These are phyloP conservation scores for Boletus sp. DNA, from an alignment of 768 basidiomycete genomes.

Conservation along the genomic window DNA sequence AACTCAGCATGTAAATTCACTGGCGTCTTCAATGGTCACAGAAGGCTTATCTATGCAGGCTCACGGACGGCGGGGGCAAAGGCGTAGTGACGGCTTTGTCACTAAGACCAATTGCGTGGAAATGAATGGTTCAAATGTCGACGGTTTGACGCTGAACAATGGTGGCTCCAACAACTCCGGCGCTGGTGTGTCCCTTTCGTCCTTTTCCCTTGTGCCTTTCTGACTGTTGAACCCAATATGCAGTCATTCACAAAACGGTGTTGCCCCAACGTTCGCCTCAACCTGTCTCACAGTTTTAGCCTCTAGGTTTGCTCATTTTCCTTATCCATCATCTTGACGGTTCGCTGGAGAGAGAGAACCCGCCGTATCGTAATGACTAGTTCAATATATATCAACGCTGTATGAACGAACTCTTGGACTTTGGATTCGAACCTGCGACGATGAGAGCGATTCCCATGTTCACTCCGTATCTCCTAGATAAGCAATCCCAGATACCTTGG, in stretches of 20 bases:
- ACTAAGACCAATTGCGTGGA: constrained; percentile 4
- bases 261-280: background rate
- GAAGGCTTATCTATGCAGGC: background rate
- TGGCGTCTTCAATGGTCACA: background rate
- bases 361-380: too few relatives aligned
- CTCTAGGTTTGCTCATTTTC: background rate
- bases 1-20: background rate
- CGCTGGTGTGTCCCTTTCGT: constrained; percentile 7
- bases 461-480: too few relatives aligned
- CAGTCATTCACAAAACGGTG: constrained; percentile 12
- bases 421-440: too few relatives aligned
- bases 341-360: too few relatives aligned
- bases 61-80: background rate
- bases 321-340: too few relatives aligned
- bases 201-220: background rate
- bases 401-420: too few relatives aligned
- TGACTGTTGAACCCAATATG: background rate
- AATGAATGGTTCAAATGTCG: background rate
- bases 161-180: constrained; percentile 3
- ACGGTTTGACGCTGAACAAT: constrained; percentile 11
- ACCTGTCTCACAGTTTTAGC: background rate
- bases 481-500: too few relatives aligned
- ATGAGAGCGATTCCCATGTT: too few relatives aligned
- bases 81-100: background rate
- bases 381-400: too few relatives aligned